Conservation (phyloP, 2,329 filamentous ascomycete genomes). For the Alternaria ethzedia region DNA sequence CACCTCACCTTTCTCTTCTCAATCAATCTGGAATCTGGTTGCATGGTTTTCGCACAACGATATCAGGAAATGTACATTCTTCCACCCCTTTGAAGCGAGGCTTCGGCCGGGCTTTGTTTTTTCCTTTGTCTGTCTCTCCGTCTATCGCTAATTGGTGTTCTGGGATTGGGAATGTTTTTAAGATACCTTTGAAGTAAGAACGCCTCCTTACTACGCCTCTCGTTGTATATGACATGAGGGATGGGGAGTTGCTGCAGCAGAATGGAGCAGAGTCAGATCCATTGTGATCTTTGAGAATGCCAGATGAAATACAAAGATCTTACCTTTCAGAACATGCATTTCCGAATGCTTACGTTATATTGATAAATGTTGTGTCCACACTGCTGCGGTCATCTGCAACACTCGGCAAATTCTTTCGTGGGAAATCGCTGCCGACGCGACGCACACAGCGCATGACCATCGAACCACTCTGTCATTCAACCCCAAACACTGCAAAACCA, state of each 20-base stretch:
- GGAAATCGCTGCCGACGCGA: background rate
- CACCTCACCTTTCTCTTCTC: background rate
- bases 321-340: background rate
- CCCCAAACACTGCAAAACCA: background rate
- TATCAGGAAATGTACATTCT: conserved; percentile 3
- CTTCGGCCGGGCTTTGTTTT: background rate
- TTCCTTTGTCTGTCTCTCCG: background rate
- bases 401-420: background rate
- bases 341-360: background rate
- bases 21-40: conserved; percentile 2
- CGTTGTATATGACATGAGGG: background rate
- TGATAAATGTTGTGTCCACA: background rate
- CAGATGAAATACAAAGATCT: background rate
- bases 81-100: background rate
- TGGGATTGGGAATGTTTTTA: background rate
- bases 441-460: background rate
- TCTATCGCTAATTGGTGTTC: background rate
- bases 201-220: background rate
- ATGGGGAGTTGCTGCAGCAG: background rate
- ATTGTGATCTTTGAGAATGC: background rate
- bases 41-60: conserved; percentile 1
- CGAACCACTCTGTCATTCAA: background rate
- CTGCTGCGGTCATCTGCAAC: background rate
- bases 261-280: background rate
- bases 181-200: conserved; percentile 2